Base-by-base conservation (phyloP, 1,139 yeast genomes). In the Blastobotrys indianensis region DNA sequence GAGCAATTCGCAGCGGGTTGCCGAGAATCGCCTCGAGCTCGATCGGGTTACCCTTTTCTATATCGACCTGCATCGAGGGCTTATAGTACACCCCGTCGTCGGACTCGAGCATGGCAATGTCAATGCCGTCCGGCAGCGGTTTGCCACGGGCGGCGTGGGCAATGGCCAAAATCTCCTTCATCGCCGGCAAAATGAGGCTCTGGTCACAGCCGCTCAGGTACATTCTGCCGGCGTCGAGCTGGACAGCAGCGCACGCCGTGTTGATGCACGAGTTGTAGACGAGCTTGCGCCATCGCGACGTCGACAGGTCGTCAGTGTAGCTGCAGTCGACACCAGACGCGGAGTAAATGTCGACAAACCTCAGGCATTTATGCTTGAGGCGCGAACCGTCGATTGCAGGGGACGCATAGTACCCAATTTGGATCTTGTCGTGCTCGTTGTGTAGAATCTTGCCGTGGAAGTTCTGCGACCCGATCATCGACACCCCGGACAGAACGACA, bases 61-160 rank as follows among this genome's bases (percentile, higher is more conserved):
- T 70, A 61, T 84, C 94, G 11, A 84, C 79, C 54, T 79, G 73
- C 88, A 82, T 83, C 15, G 88, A 81, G 1, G 92, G 92, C 34
- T 74, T 66, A 60, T 80, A 82, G 67, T 77, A 80, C 30, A 72
- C 65, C 3, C 85, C 85, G 54, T 79, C 84, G 49, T 82, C 84
- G 37, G 77, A 70, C 55, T 74, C 75, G 44, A 78, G 63, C 73
- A 78, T 77, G 49, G 58, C 63, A 16, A 77, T 74, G 47, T 74
- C 71, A 38, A 68, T 63, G 4, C 64, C 68, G 32, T 65, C 71
- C 9, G 76, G 76, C 1, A 65, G 69, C 41, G 78, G 75, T 4
- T 86, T 33, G 20, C 51, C 51, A 29, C 59, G 49, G 17, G 78
- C 73, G 3, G 70, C 63, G 47, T 73, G 75, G 17, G 94, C 94